phyloP scores from a whole-genome alignment of 176 grass and related monocot genomes.

The Zea luxurians region DNA sequence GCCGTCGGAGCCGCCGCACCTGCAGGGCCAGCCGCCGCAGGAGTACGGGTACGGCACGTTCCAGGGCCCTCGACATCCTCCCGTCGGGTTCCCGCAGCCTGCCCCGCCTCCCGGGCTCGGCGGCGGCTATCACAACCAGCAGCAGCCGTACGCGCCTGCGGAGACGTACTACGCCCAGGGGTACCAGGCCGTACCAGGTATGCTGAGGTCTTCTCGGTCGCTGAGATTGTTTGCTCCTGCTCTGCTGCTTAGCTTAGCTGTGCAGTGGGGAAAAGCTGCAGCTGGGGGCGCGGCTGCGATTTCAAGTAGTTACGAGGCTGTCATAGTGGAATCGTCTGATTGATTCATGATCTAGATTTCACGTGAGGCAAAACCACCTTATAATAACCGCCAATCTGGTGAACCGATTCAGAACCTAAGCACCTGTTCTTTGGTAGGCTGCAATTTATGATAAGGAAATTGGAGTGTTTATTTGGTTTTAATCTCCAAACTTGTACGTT shows the following conservation, averaged over 20 bases:
- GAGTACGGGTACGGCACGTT: slow-evolving; percentile 68
- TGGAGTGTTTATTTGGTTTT: too few species aligned
- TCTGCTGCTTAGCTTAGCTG: background rate
- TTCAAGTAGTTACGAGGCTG: background rate
- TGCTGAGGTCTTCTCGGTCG: background rate
- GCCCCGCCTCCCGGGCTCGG: slow-evolving; percentile 46
- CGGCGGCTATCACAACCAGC: slow-evolving; percentile 9
- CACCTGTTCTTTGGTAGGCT: background rate
- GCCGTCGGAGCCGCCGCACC: slow-evolving; percentile 48
- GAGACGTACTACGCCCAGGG: slow-evolving; percentile 54
- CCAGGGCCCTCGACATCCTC: slow-evolving; percentile 39
- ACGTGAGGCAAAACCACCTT: background rate
- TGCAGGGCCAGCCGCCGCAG: slow-evolving; percentile 38
- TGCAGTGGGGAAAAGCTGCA: background rate
- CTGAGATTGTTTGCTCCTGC: background rate
- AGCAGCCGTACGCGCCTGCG: slow-evolving; percentile 49
- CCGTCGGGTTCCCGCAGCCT: slow-evolving; percentile 63
- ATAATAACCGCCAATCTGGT: background rate
- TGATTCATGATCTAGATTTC: background rate
- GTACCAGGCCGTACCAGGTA: slow-evolving; percentile 57
- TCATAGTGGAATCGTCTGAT: background rate
- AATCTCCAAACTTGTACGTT: background rate
- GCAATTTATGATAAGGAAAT: background rate
- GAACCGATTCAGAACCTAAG: background rate
- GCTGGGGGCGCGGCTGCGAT: background rate